Percentiles rank a stretch among this genome's conserved stretches.
Evolutionary conservation across 306 rosid genomes (phyloP).

Genomic region (Cicer pinnatifidum): DNA sequence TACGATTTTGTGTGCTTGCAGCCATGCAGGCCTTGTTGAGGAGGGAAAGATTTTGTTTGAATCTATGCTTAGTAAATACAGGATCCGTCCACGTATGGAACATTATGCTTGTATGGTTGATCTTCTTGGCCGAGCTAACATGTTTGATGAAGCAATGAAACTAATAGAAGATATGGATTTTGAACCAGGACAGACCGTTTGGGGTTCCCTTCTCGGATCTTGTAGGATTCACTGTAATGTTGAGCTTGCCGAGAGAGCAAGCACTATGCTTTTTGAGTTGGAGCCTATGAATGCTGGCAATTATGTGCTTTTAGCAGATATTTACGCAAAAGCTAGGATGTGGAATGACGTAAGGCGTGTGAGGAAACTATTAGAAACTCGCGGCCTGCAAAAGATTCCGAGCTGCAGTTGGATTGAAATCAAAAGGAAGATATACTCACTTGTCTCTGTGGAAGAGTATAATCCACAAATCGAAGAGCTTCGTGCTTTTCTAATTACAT

Average conservation of each 20-base stretch:
- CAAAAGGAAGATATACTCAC: conserved; percentile 66
- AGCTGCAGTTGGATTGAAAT: conserved; percentile 94
- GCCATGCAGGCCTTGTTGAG: conserved; percentile 59
- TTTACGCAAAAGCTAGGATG: conserved; percentile 75
- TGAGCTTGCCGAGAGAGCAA: conserved; percentile 83
- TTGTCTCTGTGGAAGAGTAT: conserved; percentile 66
- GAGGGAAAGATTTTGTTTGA: conserved; percentile 12
- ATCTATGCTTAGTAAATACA: conserved; percentile 22
- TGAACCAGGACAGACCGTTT: conserved; percentile 9
- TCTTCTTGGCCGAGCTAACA: conserved; percentile 91
- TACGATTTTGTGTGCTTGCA: conserved; percentile 86
- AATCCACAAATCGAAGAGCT: conserved; percentile 72
- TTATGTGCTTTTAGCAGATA: conserved; percentile 85
- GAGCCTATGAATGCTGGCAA: conserved; percentile 90
- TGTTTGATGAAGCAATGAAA: conserved; percentile 79
- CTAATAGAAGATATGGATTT: conserved; percentile 64
- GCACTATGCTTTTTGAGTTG: conserved; percentile 68
- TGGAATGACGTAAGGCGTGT: conserved; percentile 76
- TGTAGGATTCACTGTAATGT: conserved; percentile 41
- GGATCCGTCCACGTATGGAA: conserved; percentile 27
- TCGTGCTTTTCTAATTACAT: conserved; percentile 59
- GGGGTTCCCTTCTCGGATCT: conserved; percentile 33
- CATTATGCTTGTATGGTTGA: conserved; percentile 72
- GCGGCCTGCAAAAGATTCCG: conserved; percentile 71
- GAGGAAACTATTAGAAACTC: conserved; percentile 65